A percentile compares a stretch with the other conserved stretches of the same genome.
Conservation (phyloP, 768 basidiomycete species). For the Pleurotus djamor region DNA sequence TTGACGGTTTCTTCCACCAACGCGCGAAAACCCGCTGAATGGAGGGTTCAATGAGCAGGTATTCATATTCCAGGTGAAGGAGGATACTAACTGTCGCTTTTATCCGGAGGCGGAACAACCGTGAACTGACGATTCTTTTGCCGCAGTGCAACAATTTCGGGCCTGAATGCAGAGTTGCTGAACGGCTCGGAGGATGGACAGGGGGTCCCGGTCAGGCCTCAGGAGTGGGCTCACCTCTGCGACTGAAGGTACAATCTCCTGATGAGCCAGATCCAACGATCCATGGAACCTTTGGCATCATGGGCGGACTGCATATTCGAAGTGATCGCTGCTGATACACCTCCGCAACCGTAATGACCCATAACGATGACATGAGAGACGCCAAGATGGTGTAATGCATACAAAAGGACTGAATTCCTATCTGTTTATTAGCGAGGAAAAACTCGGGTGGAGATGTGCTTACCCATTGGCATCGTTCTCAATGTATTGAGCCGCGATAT, state of each 20-base stretch:
- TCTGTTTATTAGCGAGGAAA: no score
- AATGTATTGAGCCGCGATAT: slow-evolving; percentile 34
- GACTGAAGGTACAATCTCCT: slow-evolving; percentile 25
- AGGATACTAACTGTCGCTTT: no score
- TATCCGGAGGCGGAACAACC: no score
- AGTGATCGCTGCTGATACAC: slow-evolving; percentile 28
- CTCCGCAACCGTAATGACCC: slow-evolving; percentile 37
- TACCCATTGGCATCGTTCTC: slow-evolving; percentile 30
- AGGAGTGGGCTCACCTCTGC: slow-evolving; percentile 19
- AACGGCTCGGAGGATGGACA: no score
- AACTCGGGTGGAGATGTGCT: slow-evolving; percentile 3
- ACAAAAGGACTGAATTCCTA: slow-evolving; percentile 32
- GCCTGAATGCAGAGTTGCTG: slow-evolving; percentile 12
- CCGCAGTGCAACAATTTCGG: slow-evolving; percentile 20
- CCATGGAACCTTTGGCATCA: slow-evolving; percentile 17
- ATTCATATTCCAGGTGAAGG: no score
- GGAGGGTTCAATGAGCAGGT: no score
- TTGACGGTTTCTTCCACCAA: no score
- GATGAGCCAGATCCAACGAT: slow-evolving; percentile 30
- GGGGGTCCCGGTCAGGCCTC: no score
- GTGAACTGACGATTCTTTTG: slow-evolving; percentile 12
- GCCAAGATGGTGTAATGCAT: slow-evolving; percentile 29
- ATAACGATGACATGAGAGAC: slow-evolving; percentile 35
- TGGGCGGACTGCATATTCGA: slow-evolving; percentile 8
- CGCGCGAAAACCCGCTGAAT: no score